Evolutionary conservation across 2,329 filamentous ascomycete species (phyloP).

Genomic region (Metarhizium guizhouense): DNA sequence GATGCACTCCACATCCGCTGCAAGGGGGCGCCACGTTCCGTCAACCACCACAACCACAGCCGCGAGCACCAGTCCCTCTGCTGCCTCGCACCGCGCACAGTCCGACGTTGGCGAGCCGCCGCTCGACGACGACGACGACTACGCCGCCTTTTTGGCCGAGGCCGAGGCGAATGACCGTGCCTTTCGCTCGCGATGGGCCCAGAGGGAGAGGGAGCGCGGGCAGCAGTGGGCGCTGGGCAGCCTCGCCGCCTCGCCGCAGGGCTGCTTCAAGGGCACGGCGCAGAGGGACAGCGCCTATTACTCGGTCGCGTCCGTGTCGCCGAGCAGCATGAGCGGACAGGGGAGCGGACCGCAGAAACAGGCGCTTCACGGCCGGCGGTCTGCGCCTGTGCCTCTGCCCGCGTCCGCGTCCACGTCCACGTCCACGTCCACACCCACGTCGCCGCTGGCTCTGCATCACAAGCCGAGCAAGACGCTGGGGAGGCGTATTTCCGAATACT

Average conservation of each 20-base stretch:
- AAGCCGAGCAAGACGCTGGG: conserved; percentile 7
- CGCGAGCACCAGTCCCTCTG: neutral
- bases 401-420: neutral
- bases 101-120: too few species aligned
- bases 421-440: neutral
- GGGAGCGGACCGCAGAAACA: neutral
- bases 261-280: neutral
- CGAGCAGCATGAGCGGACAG: conserved; percentile 3
- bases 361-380: neutral
- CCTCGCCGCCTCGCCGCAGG: neutral
- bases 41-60: neutral
- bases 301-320: conserved; percentile 2
- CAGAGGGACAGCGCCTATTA: conserved; percentile 9
- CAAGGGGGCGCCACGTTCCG: neutral
- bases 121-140: conserved; percentile 10
- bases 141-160: conserved; percentile 14
- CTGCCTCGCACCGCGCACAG: too few species aligned
- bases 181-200: conserved; percentile 2
- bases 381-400: neutral
- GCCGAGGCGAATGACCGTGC: conserved; percentile 8
- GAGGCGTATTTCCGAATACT: conserved; percentile 10
- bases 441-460: neutral
- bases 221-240: neutral
- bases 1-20: neutral
- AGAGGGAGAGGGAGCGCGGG: neutral